Evolutionary conservation across 2,329 filamentous ascomycete genomes (phyloP), one percentile per base, ranked within the genome.

Genomic region (Lasiodiplodia citricola): DNA sequence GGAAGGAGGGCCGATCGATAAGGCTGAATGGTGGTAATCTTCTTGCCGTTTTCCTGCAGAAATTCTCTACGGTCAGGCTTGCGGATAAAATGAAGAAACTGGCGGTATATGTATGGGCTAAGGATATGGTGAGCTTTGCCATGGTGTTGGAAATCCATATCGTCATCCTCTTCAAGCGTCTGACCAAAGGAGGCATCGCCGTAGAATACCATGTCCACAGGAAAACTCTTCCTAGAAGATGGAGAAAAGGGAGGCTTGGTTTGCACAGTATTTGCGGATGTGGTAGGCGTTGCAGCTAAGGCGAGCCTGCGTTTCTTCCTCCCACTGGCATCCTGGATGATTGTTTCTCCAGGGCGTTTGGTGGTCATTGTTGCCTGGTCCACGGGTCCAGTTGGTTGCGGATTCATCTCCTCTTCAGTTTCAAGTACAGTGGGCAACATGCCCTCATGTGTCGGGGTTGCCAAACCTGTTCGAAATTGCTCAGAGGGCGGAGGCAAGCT

Each of bases 201-300:
- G 62, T 76, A 81, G 72, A 82, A 81, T 2, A 81, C 31, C 5
- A 74, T 67, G 54, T 81, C 76, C 2, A 80, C 66, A 1, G 75
- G 67, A 14, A 75, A 25, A 16, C 57, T 68, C 23, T 50, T 64
- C 6, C 31, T n/a, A 25, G 13, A 3, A n/a, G 13, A 18, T n/a
- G 16, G 37, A 23, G 21, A 23, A 25, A 50, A 18, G 13, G 16
- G 16, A 21, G n/a, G 4, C n/a, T 25, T 7, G 23, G 18, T 10
- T 14, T 44, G n/a, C 44, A 35, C 10, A 14, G 25, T 2, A 28
- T 10, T 6, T 47, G 69, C 71, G 21, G n/a, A 0, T 63, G 37
- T 14, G 73, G 70, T 10, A 69, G 70, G 11, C 79, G 66, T 47
- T 70, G 75, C 25, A 25, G 67, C 60, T 2, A 65, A 28, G n/a